phyloP scores from a whole-genome alignment of 176 grass and related monocot genomes.

The Aegilops umbellulata region DNA sequence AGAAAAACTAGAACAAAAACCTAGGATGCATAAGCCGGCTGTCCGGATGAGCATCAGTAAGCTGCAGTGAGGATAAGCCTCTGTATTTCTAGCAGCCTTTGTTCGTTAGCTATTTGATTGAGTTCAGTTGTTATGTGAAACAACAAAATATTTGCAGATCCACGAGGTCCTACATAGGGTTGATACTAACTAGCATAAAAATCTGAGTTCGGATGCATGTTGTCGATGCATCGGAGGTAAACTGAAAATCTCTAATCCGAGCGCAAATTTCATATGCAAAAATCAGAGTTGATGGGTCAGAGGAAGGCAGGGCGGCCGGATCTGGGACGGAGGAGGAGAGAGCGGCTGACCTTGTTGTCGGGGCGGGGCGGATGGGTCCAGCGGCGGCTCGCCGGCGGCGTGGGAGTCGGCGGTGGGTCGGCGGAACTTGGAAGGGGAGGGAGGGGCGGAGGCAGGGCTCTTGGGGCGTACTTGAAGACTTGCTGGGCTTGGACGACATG shows the following conservation, averaged over 20 bases:
- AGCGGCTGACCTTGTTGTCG: neutral
- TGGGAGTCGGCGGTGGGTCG: neutral
- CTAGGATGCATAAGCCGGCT: neutral
- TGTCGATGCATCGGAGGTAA: neutral
- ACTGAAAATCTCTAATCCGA: neutral
- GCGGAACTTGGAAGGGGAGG: neutral
- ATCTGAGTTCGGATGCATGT: neutral
- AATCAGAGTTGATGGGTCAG: neutral
- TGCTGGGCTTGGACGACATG: neutral
- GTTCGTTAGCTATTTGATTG: neutral
- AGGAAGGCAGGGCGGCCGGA: neutral
- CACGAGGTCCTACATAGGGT: neutral
- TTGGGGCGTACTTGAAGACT: neutral
- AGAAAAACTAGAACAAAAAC: neutral
- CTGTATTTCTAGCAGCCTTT: too few relatives aligned
- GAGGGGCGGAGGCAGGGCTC: neutral
- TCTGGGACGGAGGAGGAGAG: neutral
- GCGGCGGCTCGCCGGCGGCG: neutral
- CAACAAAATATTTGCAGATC: neutral
- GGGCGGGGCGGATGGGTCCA: too few relatives aligned
- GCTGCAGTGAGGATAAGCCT: neutral
- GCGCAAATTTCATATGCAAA: neutral
- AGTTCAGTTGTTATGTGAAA: neutral
- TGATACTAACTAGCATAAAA: neutral
- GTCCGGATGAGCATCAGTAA: neutral